These are phyloP conservation scores for Sordariomycetes sp. DNA, from an alignment of 2,329 filamentous ascomycete genomes.

Conservation along the genomic window DNA sequence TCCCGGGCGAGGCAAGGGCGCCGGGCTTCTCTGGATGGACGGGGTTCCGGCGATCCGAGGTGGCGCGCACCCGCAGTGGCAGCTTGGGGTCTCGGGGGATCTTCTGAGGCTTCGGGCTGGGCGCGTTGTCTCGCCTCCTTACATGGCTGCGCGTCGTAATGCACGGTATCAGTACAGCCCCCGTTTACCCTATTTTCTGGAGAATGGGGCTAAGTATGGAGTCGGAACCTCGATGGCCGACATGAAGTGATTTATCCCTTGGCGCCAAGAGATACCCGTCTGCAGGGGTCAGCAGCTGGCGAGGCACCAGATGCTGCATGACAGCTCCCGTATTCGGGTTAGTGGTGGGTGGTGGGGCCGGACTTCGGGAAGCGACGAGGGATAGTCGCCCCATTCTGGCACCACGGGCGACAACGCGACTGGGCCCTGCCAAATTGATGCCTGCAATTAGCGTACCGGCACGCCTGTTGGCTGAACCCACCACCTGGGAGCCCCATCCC, in stretches of 20 bases:
- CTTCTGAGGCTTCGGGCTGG: neutral
- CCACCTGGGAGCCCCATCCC: neutral
- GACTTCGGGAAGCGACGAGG: neutral
- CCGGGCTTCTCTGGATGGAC: neutral
- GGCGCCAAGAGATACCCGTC: too few species aligned
- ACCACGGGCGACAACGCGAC: neutral
- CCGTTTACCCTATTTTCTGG: neutral
- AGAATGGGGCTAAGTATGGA: neutral
- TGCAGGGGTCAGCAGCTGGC: neutral
- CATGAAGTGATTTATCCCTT: constrained; percentile 3
- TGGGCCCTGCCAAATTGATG: too few species aligned
- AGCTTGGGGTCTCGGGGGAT: neutral
- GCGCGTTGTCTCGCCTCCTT: neutral
- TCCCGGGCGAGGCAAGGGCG: neutral
- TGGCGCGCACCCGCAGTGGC: neutral
- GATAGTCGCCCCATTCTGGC: constrained; percentile 4
- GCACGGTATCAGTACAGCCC: too few species aligned
- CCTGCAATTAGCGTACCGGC: too few species aligned
- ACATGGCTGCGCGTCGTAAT: neutral
- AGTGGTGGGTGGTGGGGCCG: constrained; percentile 2
- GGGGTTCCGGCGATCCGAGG: neutral
- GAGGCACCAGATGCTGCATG: neutral
- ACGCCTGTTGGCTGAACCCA: neutral
- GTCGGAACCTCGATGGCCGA: neutral
- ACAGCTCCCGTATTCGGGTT: constrained; percentile 4